Evolutionary conservation across 2,329 filamentous ascomycete genomes (phyloP), one percentile per base, ranked within the genome.

Genomic region (Fusarium metavorans): DNA sequence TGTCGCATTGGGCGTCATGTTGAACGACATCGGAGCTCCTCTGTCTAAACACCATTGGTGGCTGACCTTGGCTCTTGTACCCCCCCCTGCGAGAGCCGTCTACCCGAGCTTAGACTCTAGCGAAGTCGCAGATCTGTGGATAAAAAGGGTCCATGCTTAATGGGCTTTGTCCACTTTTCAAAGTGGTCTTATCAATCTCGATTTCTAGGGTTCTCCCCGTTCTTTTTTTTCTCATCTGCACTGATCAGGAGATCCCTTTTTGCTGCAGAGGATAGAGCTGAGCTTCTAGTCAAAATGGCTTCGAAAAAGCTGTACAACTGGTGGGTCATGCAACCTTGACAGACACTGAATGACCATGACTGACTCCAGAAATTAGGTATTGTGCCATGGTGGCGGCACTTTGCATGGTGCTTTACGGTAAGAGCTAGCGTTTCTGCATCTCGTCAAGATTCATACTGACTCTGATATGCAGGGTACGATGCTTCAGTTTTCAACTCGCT

Each of bases 401-500:
- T 80, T 92, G 90, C 80, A 93, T 93, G 91, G 90, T 93, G 13
- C 85, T 93, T 41, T 93, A 92, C 79, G 91, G 91, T 56, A 30
- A 20, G 25, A 30, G 18, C 14, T 30, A 4, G 10, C 13, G 3
- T 5, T 30, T n/a, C 14, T 30, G 45, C 16, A 2, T 8, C 43
- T 16, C 23, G 20, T n/a, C 27, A 34, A 34, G 18, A 14, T 10
- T 6, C 20, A 34, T 56, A 10, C 50, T 56, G 50, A 56, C 4
- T 1, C 11, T 35, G 11, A 2, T 8, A 2, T 4, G 9, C 2
- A 32, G 32, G 50, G 2, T 93, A 93, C 80, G 91, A 93, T 86
- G 91, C 91, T 5, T 91, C 90, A 13, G 91, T 92, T 50, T 93
- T 90, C 85, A 93, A 93, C 80, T 90, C 91, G 4, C 87, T 92